Evolutionary conservation across 768 basidiomycete genomes (phyloP).

Genomic region (Lactifluus subvellereus): DNA sequence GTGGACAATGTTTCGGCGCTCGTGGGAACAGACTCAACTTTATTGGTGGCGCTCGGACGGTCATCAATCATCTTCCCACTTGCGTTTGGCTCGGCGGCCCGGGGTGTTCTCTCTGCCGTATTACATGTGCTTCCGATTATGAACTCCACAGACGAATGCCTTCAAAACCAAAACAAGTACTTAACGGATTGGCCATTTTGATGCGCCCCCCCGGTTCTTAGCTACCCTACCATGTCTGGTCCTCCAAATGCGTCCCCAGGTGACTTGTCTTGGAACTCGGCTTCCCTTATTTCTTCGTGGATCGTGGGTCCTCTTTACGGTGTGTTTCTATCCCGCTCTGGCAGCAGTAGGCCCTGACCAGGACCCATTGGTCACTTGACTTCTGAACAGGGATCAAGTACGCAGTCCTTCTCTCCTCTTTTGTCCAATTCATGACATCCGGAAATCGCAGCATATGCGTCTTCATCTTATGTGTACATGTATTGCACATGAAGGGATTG

Average conservation of each 20-base stretch:
- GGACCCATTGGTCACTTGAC: no score
- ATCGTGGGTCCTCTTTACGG: slow-evolving; percentile 14
- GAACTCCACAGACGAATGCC: slow-evolving; percentile 5
- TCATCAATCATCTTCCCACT: no score
- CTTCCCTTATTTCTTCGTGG: not conserved
- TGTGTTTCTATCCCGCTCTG: not conserved
- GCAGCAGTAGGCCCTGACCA: not conserved
- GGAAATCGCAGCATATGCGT: slow-evolving; percentile 2
- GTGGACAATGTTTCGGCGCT: no score
- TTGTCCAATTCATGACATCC: not conserved
- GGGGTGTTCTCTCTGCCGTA: not conserved
- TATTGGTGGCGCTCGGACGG: no score
- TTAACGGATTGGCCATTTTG: not conserved
- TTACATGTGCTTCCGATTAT: not conserved
- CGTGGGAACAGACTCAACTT: no score
- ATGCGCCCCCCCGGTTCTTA: not conserved
- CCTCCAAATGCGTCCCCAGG: slow-evolving; percentile 10
- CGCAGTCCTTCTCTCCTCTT: not conserved
- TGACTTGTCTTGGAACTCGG: not conserved
- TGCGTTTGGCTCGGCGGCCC: no score
- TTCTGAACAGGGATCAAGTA: slow-evolving; percentile 15
- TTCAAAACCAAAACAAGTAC: not conserved
- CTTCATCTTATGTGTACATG: slow-evolving; percentile 3
- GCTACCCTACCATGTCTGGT: not conserved
- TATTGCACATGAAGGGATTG: slow-evolving; percentile 1